Evolutionary conservation across 2,329 filamentous ascomycete genomes (phyloP).

Genomic region (Rutstroemia sydowiana): DNA sequence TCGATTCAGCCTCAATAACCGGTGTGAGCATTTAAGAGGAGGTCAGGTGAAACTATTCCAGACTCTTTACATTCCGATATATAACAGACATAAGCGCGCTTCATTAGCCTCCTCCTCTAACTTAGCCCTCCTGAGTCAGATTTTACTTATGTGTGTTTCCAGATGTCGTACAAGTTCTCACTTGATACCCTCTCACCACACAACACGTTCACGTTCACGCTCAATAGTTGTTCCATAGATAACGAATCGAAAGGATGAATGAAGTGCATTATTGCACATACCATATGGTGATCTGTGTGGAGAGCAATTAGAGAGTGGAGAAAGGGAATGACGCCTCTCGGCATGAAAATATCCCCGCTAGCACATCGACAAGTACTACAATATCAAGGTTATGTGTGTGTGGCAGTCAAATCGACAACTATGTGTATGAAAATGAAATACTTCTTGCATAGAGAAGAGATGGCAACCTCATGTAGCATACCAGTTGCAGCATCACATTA

Average conservation of each 20-base stretch:
- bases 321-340: constrained; percentile 9
- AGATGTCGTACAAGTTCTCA: too few relatives aligned
- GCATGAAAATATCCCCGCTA: constrained; percentile 9
- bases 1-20: constrained; percentile 6
- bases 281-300: not conserved
- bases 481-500: constrained; percentile 1
- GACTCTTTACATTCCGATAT: not conserved
- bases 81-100: constrained; percentile 8
- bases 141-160: too few relatives aligned
- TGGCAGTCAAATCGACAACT: too few relatives aligned
- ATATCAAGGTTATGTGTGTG: not conserved
- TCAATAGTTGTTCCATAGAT: not conserved
- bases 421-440: not conserved
- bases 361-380: not conserved
- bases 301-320: not conserved
- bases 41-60: constrained; percentile 3
- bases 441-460: not conserved
- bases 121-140: not conserved
- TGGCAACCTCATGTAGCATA: not conserved
- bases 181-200: constrained; percentile 5
- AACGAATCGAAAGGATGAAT: constrained; percentile 6
- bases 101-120: not conserved
- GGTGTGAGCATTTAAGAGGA: constrained; percentile 5
- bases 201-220: not conserved
- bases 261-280: constrained; percentile 3